Conservation (phyloP, 2,329 filamentous ascomycete genomes). For the Pestalotiopsis sp. region DNA sequence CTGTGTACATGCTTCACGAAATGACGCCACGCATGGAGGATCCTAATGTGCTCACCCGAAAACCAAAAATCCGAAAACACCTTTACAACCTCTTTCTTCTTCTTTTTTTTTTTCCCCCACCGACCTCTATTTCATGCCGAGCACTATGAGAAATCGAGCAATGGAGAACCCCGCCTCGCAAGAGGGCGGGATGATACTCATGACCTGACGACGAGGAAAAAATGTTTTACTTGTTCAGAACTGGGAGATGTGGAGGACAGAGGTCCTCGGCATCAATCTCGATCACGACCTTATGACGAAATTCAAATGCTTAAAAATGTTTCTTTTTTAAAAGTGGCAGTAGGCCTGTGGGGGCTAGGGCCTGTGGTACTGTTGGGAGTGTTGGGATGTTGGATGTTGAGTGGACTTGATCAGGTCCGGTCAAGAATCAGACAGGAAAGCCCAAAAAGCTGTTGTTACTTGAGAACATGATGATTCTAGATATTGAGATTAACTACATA, state of each 20-base stretch:
- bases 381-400: slow-evolving; percentile 37
- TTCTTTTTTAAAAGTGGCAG: slow-evolving; percentile 39
- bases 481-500: slow-evolving; percentile 27
- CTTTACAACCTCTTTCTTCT: slow-evolving; percentile 6
- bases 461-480: slow-evolving; percentile 36
- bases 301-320: slow-evolving; percentile 20
- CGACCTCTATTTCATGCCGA: slow-evolving; percentile 24
- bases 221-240: slow-evolving; percentile 14
- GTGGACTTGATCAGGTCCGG: slow-evolving; percentile 29
- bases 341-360: slow-evolving; percentile 31
- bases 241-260: slow-evolving; percentile 17
- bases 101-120: neutral
- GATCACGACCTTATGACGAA: slow-evolving; percentile 36
- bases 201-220: slow-evolving; percentile 30
- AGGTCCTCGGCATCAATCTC: slow-evolving; percentile 29
- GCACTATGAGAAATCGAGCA: slow-evolving; percentile 32
- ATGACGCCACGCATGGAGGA: slow-evolving; percentile 34
- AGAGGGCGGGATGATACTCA: slow-evolving; percentile 35
- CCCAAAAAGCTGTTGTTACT: slow-evolving; percentile 38
- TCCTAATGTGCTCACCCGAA: slow-evolving; percentile 27
- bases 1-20: slow-evolving; percentile 36
- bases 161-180: slow-evolving; percentile 31
- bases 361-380: slow-evolving; percentile 27
- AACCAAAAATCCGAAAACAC: slow-evolving; percentile 9
- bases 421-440: slow-evolving; percentile 38